Percentiles rank a stretch among this genome's conserved stretches.
These are phyloP conservation scores for Pseudisothecium myosuroides DNA, from an alignment of 225 moss, liverwort and hornwort genomes.

Conservation along the genomic window DNA sequence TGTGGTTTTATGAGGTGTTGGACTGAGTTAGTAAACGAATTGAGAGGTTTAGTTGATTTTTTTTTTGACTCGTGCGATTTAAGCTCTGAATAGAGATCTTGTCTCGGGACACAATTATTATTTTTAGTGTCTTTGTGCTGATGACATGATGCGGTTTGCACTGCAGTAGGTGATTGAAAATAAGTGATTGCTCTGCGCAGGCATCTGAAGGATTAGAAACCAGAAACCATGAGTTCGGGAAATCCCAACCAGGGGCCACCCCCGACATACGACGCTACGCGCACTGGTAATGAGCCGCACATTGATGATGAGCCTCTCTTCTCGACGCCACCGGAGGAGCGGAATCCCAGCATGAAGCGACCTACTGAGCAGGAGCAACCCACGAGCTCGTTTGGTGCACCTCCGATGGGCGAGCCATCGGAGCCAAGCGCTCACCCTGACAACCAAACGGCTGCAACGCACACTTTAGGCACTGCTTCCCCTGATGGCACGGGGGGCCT, in stretches of 20 bases:
- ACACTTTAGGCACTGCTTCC: background rate
- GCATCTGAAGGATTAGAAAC: background rate
- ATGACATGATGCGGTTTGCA: background rate
- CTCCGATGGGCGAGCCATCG: conserved; percentile 78
- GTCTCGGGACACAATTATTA: background rate
- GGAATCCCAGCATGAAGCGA: background rate
- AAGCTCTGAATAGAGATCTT: too few species aligned
- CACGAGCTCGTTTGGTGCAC: conserved; percentile 40
- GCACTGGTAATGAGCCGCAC: background rate
- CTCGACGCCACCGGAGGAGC: conserved; percentile 15
- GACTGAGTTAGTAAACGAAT: too few species aligned
- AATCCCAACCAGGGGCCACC: background rate
- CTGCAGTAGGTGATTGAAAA: background rate
- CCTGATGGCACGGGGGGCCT: background rate
- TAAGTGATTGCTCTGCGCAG: background rate
- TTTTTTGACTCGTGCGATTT: background rate
- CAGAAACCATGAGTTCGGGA: conserved; percentile 21
- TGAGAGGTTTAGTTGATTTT: background rate
- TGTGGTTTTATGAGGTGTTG: background rate
- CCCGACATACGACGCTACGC: background rate
- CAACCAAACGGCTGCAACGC: conserved; percentile 52
- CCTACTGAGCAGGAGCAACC: background rate
- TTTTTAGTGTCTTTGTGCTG: background rate
- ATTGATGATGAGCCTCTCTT: conserved; percentile 16
- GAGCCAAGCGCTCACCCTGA: conserved; percentile 75